Evolutionary conservation across 1,284 basidiomycete genomes (phyloP).

Genomic region (Ganoderma lingzhi): DNA sequence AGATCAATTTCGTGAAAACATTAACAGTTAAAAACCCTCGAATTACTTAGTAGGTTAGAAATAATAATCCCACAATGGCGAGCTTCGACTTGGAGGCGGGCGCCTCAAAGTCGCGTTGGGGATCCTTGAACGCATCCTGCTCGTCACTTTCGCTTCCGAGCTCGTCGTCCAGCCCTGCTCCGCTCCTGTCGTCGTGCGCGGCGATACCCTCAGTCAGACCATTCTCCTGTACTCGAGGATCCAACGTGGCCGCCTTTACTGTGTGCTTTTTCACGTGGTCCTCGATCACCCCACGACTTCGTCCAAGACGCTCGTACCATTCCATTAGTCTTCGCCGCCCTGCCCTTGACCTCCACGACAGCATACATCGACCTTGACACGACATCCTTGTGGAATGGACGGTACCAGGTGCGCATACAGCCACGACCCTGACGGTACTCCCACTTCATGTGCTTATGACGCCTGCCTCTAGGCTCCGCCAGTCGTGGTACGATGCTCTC

Average conservation of each 20-base stretch:
- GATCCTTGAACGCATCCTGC: not conserved
- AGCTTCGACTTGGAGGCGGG: not conserved
- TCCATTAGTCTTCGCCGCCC: constrained; percentile 8
- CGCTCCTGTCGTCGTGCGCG: not conserved
- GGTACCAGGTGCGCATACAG: constrained; percentile 46
- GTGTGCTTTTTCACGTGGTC: constrained; percentile 27
- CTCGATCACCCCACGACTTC: constrained; percentile 25
- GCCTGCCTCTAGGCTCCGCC: constrained; percentile 59
- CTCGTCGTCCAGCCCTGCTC: not conserved
- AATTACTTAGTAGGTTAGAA: not conserved
- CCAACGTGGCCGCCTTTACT: not conserved
- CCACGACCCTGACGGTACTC: too few species aligned
- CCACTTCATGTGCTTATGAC: not conserved
- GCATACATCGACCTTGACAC: constrained; percentile 19
- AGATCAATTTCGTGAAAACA: not conserved
- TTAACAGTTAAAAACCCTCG: not conserved
- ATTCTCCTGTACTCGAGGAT: not conserved
- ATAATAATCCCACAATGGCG: not conserved
- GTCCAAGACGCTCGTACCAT: constrained; percentile 22
- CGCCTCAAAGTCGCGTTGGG: not conserved
- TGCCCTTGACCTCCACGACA: constrained; percentile 17
- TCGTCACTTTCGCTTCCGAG: not conserved
- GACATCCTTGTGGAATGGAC: constrained; percentile 43
- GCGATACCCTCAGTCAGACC: not conserved
- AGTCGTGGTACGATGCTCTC: constrained; percentile 78